Base-by-base conservation (phyloP, 352 stramenopile species). In the Globisporangium spinosum region DNA sequence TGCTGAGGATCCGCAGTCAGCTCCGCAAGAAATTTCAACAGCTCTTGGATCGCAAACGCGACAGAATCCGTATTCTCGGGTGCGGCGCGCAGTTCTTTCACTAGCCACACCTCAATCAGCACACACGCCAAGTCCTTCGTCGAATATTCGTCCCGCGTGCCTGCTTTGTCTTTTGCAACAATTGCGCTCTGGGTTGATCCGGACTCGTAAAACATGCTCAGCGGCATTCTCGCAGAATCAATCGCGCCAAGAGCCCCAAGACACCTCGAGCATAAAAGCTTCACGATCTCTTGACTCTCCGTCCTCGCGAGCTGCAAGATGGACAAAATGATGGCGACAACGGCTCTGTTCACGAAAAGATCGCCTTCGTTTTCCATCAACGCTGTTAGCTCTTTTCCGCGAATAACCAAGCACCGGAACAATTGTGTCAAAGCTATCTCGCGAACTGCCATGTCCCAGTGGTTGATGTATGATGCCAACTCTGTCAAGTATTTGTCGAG, bases 41-140 rank as follows among this genome's bases (percentile, higher is more conserved):
- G 70, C 56, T 96, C 87, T 72, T 96, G 89, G 57, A 96, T 96
- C 8, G 89, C 88, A 65, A 94, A 91, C 12, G 73, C 89, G 58
- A 96, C 72, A 1, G 78, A 78, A 57, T 96, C 89, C 1, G 85
- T 94, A 60, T 89, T 94, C 51, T 95, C 85, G 9, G 89, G 89
- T 29, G 89, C 89, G n/a, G 85, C 87, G 32, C 87, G 80, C 25
- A 96, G 67, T 67, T 95, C 89, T 35, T 93, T 93, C 13, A 95
- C 87, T 4, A 96, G 62, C 79, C 80, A 89, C 29, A 65, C 82
- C 65, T 96, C 87, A 17, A 96, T 94, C 38, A 96, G 63, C n/a
- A 85, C 79, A 63, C 80, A 94, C 2, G 87, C 80, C 47, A 96
- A 75, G 58, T 95, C 87, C 56, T 94, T 95, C 9, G 83, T 93